A percentile compares a stretch with the other conserved stretches of the same genome.
These are phyloP conservation scores for Saccharum officinarum DNA, from an alignment of 176 grass and related monocot genomes.

Conservation along the genomic window DNA sequence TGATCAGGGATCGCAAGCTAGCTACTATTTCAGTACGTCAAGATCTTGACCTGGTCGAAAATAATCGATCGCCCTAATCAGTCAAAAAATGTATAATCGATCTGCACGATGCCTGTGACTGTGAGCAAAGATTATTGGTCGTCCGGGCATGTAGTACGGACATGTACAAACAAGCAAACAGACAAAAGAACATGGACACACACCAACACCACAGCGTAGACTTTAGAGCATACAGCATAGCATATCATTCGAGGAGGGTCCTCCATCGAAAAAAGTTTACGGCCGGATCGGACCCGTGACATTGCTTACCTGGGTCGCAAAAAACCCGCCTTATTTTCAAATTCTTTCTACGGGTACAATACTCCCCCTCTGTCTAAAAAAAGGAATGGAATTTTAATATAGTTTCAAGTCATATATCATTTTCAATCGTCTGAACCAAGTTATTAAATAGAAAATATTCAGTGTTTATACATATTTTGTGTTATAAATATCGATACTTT, in stretches of 20 bases:
- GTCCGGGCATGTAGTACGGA: background rate
- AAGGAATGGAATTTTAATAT: background rate
- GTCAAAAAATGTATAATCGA: background rate
- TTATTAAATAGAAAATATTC: too few relatives aligned
- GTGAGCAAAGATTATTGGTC: background rate
- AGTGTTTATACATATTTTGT: too few relatives aligned
- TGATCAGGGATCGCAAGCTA: too few relatives aligned
- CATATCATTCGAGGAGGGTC: background rate
- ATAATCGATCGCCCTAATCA: too few relatives aligned
- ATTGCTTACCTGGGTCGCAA: slow-evolving; percentile 5
- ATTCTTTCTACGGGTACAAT: background rate
- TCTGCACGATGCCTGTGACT: background rate
- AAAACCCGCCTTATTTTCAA: background rate
- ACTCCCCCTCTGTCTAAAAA: background rate
- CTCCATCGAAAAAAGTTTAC: background rate
- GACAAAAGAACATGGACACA: background rate
- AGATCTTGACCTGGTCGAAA: too few relatives aligned
- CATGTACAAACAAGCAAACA: background rate
- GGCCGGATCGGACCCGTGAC: slow-evolving; percentile 8
- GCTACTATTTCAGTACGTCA: too few relatives aligned
- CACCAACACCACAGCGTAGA: background rate
- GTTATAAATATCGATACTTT: too few relatives aligned
- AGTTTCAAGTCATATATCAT: too few relatives aligned
- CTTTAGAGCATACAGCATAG: background rate
- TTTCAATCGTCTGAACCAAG: too few relatives aligned